A percentile compares a stretch with the other conserved stretches of the same genome.
Conservation (phyloP, 225 moss, liverwort and hornwort genomes). For the Sphagnum contortum region DNA sequence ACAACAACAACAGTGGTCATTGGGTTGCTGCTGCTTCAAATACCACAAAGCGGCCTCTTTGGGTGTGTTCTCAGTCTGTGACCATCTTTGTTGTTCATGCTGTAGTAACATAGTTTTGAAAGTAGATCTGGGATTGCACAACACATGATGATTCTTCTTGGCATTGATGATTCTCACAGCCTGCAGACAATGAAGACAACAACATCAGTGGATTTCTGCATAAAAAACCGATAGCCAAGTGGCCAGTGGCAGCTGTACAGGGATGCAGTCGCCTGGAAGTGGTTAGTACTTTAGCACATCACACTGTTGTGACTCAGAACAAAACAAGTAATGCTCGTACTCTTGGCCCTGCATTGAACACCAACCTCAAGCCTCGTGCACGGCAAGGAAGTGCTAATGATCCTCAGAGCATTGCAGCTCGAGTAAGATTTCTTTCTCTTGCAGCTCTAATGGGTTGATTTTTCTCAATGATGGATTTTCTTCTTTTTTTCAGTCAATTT, state of each 20-base stretch:
- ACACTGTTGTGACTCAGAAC: slow-evolving; percentile 24
- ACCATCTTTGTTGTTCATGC: too few relatives aligned
- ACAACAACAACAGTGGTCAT: slow-evolving; percentile 7
- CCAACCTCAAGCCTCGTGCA: slow-evolving; percentile 96
- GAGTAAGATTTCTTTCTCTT: slow-evolving; percentile 19
- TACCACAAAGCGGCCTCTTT: slow-evolving; percentile 31
- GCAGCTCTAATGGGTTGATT: too few relatives aligned
- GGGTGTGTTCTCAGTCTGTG: slow-evolving; percentile 8
- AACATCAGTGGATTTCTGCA: slow-evolving; percentile 13
- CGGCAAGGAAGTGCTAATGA: slow-evolving; percentile 98
- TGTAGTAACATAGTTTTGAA: too few relatives aligned
- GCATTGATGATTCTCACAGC: slow-evolving; percentile 6
- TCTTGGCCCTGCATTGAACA: slow-evolving; percentile 86
- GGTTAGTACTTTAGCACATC: slow-evolving; percentile 35
- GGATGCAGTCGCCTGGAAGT: slow-evolving; percentile 44
- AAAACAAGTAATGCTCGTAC: slow-evolving; percentile 41
- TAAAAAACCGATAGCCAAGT: slow-evolving; percentile 31
- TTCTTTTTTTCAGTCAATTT: too few relatives aligned
- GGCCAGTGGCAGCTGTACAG: slow-evolving; percentile 1
- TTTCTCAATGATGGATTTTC: too few relatives aligned
- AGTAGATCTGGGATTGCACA: too few relatives aligned
- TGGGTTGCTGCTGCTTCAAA: slow-evolving; percentile 3
- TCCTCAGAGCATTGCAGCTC: slow-evolving; percentile 93
- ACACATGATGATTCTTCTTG: not conserved
- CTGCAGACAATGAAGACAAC: slow-evolving; percentile 9